These are phyloP conservation scores for Lathyrus tuberosus DNA, from an alignment of 306 rosid species.

Conservation along the genomic window DNA sequence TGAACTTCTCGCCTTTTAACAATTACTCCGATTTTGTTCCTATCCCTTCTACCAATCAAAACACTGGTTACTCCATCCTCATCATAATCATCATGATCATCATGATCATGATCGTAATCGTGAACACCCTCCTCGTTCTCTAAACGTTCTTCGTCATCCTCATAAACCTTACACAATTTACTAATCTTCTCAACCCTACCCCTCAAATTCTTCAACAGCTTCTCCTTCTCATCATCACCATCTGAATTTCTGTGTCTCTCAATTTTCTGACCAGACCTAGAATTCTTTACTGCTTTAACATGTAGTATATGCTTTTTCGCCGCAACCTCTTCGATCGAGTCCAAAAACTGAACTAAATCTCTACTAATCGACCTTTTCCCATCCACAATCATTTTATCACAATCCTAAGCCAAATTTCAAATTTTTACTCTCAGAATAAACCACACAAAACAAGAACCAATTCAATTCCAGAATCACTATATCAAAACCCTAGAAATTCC, in stretches of 20 bases:
- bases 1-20: conserved; percentile 48
- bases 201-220: conserved; percentile 65
- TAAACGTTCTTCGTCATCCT: conserved; percentile 50
- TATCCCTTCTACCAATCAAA: conserved; percentile 41
- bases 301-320: conserved; percentile 50
- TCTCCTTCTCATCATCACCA: conserved; percentile 52
- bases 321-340: conserved; percentile 63
- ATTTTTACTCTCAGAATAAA: too few species aligned
- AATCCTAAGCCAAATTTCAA: conserved; percentile 44
- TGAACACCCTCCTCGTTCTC: conserved; percentile 52
- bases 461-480: too few species aligned
- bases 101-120: conserved; percentile 41
- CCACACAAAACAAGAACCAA: too few species aligned
- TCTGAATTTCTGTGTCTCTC: conserved; percentile 43
- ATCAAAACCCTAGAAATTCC: neutral
- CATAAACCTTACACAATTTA: conserved; percentile 52
- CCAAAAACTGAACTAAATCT: conserved; percentile 72
- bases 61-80: conserved; percentile 47
- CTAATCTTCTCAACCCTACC: conserved; percentile 76
- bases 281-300: conserved; percentile 49
- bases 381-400: conserved; percentile 69
- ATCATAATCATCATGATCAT: conserved; percentile 46
- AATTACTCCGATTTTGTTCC: conserved; percentile 42
- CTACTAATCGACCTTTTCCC: conserved; percentile 68
- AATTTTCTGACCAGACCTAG: conserved; percentile 48